These are phyloP conservation scores for Cryptomeria japonica DNA, from an alignment of 75 land plant species.

Conservation along the genomic window DNA sequence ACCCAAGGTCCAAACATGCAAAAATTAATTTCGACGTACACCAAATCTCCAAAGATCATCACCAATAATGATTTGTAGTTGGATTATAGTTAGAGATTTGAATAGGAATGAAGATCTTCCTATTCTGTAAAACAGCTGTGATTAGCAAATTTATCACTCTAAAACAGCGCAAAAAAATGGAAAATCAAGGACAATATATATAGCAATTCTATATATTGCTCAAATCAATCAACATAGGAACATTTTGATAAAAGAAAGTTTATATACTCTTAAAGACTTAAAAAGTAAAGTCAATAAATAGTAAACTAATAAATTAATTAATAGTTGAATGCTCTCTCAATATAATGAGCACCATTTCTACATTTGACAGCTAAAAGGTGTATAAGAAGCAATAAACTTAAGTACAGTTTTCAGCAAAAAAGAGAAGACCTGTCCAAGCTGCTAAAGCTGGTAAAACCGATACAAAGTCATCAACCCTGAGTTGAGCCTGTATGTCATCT, in stretches of 20 bases:
- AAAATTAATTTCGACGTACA: too few relatives aligned
- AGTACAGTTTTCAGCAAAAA: not conserved
- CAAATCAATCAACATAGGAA: not conserved
- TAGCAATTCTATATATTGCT: not conserved
- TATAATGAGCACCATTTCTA: conserved; percentile 6
- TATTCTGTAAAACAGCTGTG: not conserved
- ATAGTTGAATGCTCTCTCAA: not conserved
- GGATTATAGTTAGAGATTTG: too few relatives aligned
- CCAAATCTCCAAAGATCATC: too few relatives aligned
- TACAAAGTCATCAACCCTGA: conserved; percentile 39
- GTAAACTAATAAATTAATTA: not conserved
- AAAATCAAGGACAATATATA: not conserved
- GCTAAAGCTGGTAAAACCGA: conserved; percentile 61
- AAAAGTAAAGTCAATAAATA: not conserved
- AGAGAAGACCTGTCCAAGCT: conserved; percentile 61
- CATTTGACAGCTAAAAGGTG: not conserved
- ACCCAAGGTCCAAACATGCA: too few relatives aligned
- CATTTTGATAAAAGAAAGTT: not conserved
- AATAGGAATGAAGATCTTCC: too few relatives aligned
- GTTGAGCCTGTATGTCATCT: conserved; percentile 27
- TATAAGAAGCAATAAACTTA: not conserved
- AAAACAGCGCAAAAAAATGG: not conserved
- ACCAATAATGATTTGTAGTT: too few relatives aligned
- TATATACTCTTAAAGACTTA: not conserved
- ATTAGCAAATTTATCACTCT: not conserved